Conservation (phyloP, 805 yeast genomes). For the Kuraishia molischiana region DNA sequence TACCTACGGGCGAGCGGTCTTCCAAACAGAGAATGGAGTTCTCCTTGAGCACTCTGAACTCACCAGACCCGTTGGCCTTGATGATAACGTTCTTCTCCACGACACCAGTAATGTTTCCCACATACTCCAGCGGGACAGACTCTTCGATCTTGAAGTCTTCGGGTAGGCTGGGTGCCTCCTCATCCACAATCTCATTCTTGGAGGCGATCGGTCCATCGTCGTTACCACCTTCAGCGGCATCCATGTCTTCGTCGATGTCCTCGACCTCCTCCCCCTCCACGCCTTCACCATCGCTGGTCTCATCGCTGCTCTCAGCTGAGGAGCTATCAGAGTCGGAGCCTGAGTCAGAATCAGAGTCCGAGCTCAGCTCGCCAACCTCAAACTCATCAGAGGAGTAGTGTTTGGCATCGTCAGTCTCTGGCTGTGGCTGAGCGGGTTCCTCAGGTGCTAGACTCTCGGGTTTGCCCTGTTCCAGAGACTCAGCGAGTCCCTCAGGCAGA, state of each 20-base stretch:
- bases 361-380: constrained; percentile 5
- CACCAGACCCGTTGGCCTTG: constrained; percentile 71
- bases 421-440: too few species aligned
- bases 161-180: constrained; percentile 58
- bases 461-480: too few species aligned
- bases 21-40: constrained; percentile 72
- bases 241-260: constrained; percentile 24
- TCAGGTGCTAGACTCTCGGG: too few species aligned
- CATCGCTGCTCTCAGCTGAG: constrained; percentile 11
- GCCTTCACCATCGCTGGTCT: constrained; percentile 9
- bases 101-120: constrained; percentile 60
- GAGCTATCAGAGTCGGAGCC: constrained; percentile 13
- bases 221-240: too few species aligned
- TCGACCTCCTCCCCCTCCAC: constrained; percentile 9
- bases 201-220: constrained; percentile 65
- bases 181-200: constrained; percentile 67
- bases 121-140: constrained; percentile 55
- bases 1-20: constrained; percentile 63
- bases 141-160: constrained; percentile 48
- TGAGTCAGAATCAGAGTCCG: constrained; percentile 11
- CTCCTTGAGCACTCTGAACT: constrained; percentile 72
- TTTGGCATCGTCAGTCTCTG: too few species aligned
- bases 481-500: too few species aligned
- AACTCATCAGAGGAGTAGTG: constrained; percentile 12
- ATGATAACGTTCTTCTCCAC: constrained; percentile 69